A percentile compares a stretch with the other conserved stretches of the same genome.
These are phyloP conservation scores for Lentinula lateritia DNA, from an alignment of 768 basidiomycete genomes.

Conservation along the genomic window DNA sequence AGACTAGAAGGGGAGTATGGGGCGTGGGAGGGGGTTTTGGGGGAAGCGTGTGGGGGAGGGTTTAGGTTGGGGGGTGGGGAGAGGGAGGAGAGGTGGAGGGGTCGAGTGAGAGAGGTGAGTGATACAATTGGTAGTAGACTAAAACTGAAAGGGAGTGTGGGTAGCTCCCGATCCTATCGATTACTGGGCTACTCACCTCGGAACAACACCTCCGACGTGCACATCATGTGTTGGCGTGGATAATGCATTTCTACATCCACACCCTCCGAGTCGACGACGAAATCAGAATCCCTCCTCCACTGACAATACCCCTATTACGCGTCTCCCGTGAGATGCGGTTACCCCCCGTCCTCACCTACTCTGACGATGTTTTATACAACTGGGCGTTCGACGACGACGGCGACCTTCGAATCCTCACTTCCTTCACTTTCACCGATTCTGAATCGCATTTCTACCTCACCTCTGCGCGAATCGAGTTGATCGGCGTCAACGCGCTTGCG, in stretches of 20 bases:
- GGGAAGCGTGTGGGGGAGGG: constrained; percentile 37
- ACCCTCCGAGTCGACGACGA: too few relatives aligned
- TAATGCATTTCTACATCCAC: constrained; percentile 78
- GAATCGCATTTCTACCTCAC: constrained; percentile 59
- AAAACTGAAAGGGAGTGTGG: too few relatives aligned
- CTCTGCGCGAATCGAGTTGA: constrained; percentile 54
- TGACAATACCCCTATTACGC: constrained; percentile 72
- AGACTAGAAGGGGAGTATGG: constrained; percentile 22
- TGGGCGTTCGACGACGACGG: too few relatives aligned
- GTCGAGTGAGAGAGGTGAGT: too few relatives aligned
- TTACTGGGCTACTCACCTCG: too few relatives aligned
- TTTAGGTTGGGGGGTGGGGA: constrained; percentile 58
- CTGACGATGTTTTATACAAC: constrained; percentile 90
- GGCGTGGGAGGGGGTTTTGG: constrained; percentile 62
- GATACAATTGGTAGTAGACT: too few relatives aligned
- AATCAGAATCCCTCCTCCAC: too few relatives aligned
- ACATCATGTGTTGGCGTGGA: constrained; percentile 67
- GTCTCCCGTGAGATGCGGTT: constrained; percentile 64
- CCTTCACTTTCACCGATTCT: constrained; percentile 47
- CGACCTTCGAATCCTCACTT: too few relatives aligned
- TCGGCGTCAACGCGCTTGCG: constrained; percentile 47
- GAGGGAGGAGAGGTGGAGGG: constrained; percentile 17
- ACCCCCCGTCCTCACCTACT: constrained; percentile 89
- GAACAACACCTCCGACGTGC: constrained; percentile 30
- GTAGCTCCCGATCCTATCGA: too few relatives aligned